Evolutionary conservation across 192 early-diverging fungal genomes (phyloP).

Genomic region (Coemansia interrupta): DNA sequence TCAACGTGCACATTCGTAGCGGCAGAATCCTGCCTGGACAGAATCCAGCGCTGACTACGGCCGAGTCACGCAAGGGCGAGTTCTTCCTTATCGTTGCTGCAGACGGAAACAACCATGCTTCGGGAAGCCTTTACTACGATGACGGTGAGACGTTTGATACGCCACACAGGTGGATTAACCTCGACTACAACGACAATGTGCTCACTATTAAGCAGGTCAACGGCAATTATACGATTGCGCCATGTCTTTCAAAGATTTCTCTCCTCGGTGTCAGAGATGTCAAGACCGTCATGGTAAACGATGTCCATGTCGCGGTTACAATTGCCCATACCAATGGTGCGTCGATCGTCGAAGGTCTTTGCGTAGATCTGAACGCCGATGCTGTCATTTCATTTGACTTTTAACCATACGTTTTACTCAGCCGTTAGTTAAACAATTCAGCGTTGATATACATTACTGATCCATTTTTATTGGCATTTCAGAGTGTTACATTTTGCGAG

Average conservation of each 20-base stretch:
- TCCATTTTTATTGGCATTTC: background rate
- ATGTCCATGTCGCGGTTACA: background rate
- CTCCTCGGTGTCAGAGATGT: conserved; percentile 1
- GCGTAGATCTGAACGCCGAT: background rate
- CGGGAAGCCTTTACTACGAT: conserved; percentile 59
- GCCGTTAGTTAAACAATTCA: background rate
- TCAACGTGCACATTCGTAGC: conserved; percentile 62
- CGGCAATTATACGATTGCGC: background rate
- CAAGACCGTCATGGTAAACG: background rate
- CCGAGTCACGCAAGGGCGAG: conserved; percentile 43
- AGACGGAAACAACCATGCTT: conserved; percentile 45
- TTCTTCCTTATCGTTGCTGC: conserved; percentile 57
- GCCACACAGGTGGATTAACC: conserved; percentile 21
- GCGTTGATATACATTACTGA: background rate
- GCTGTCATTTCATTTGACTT: background rate
- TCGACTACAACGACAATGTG: conserved; percentile 5
- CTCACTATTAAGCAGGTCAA: conserved; percentile 11
- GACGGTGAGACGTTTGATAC: conserved; percentile 57
- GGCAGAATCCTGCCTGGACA: conserved; percentile 59
- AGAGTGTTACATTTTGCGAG: conserved; percentile 8
- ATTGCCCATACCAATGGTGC: background rate
- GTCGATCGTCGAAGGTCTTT: background rate
- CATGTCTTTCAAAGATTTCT: background rate
- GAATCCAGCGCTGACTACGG: conserved; percentile 50
- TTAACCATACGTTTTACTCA: no score